Conservation (phyloP, 164 flowering plant species). For the Aristolochia fimbriata region DNA sequence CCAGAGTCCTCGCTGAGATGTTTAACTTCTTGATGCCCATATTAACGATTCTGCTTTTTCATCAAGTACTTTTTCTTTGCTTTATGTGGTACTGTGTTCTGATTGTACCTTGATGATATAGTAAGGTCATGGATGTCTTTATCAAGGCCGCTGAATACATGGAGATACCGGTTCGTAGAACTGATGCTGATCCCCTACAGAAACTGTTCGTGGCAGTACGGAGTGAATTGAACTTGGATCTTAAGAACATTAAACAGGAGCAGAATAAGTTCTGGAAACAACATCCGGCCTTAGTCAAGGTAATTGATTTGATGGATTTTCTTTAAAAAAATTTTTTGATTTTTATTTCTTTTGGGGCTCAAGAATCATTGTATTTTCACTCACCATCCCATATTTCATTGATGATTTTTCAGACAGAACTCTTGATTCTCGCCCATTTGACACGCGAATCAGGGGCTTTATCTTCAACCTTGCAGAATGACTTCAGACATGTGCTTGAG, state of each 20-base stretch:
- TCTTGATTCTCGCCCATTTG: conserved; percentile 86
- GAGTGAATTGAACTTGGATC: conserved; percentile 87
- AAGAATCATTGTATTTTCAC: neutral
- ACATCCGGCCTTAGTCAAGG: conserved; percentile 87
- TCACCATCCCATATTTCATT: conserved; percentile 6
- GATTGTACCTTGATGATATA: conserved; percentile 20
- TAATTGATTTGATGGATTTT: conserved; percentile 8
- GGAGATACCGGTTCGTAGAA: conserved; percentile 92
- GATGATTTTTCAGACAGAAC: conserved; percentile 49
- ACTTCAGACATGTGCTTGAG: conserved; percentile 70
- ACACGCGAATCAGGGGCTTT: conserved; percentile 63
- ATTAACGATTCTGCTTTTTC: neutral
- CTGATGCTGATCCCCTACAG: conserved; percentile 87
- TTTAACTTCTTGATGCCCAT: neutral
- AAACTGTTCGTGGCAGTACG: conserved; percentile 73
- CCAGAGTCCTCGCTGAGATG: no score
- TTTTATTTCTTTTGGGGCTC: neutral
- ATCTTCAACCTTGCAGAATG: conserved; percentile 50
- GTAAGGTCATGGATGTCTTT: conserved; percentile 97
- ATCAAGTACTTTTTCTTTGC: neutral
- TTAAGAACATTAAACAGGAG: conserved; percentile 85
- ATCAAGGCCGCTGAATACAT: conserved; percentile 87
- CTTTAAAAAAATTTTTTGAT: neutral
- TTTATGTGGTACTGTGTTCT: neutral
- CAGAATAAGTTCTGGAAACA: conserved; percentile 99